Conservation (phyloP, 805 yeast genomes). For the Diddensiella transvaalensis region DNA sequence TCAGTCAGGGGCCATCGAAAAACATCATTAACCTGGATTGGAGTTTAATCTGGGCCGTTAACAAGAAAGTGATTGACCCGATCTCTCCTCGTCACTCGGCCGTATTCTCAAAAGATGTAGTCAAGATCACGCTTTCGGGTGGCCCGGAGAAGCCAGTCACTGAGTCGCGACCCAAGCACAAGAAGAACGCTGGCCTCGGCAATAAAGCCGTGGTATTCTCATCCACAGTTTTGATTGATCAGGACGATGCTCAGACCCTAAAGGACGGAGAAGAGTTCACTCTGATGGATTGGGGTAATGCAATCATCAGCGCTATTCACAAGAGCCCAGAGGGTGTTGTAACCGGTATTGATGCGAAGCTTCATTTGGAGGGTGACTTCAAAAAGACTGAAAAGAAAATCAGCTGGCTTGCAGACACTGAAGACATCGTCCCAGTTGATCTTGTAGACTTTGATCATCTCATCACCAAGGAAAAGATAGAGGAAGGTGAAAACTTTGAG, state of each 20-base stretch:
- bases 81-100: constrained; percentile 95
- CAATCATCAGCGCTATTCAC: constrained; percentile 65
- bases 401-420: constrained; percentile 89
- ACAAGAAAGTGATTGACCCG: constrained; percentile 96
- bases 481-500: constrained; percentile 90
- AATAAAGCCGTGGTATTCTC: constrained; percentile 69
- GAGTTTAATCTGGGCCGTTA: constrained; percentile 96
- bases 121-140: constrained; percentile 56
- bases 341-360: constrained; percentile 64
- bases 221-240: constrained; percentile 70
- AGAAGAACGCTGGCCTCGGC: constrained; percentile 91
- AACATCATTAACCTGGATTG: constrained; percentile 96
- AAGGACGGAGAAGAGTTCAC: constrained; percentile 88
- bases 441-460: constrained; percentile 91
- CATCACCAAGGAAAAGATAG: constrained; percentile 91
- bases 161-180: constrained; percentile 87
- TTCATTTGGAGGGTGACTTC: constrained; percentile 95
- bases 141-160: constrained; percentile 53
- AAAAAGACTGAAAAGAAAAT: constrained; percentile 91
- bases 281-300: constrained; percentile 99
- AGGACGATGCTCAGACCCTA: constrained; percentile 73
- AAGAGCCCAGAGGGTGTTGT: constrained; percentile 51
- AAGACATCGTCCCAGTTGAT: constrained; percentile 67
- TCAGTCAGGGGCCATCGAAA: constrained; percentile 96
- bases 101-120: constrained; percentile 59